Conservation (phyloP, 2,329 filamentous ascomycete species). For the Aspergillus pseudoterreus region DNA sequence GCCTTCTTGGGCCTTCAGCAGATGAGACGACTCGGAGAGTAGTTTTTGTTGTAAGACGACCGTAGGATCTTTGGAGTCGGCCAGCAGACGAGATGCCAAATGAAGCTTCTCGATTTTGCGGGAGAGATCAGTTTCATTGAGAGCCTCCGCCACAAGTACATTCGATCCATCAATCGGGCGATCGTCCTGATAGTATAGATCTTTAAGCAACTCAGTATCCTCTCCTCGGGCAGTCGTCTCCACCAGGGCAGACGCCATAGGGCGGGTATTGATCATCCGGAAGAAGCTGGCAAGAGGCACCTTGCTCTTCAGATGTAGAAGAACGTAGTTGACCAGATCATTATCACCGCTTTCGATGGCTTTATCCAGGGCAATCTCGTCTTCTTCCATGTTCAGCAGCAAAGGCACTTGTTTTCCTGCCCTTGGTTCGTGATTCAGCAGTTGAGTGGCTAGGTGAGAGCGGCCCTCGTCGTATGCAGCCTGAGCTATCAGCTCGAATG, state of each 20-base stretch:
- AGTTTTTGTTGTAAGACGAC: constrained; percentile 64
- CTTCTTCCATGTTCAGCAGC: constrained; percentile 90
- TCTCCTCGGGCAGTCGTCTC: constrained; percentile 78
- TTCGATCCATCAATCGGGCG: constrained; percentile 82
- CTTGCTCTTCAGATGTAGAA: constrained; percentile 84
- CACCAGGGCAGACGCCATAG: constrained; percentile 82
- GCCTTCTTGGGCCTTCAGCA: constrained; percentile 80
- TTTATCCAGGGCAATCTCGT: constrained; percentile 91
- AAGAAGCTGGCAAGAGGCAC: constrained; percentile 89
- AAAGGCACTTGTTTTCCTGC: constrained; percentile 95
- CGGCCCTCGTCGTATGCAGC: constrained; percentile 94
- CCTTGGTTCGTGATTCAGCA: constrained; percentile 89
- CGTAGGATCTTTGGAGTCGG: constrained; percentile 74
- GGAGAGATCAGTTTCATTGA: constrained; percentile 66
- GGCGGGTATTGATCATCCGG: constrained; percentile 79
- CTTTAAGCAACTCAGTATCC: constrained; percentile 80
- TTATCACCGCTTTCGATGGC: constrained; percentile 94
- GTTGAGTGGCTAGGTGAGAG: constrained; percentile 78
- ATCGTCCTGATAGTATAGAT: constrained; percentile 97
- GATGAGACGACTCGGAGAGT: constrained; percentile 72
- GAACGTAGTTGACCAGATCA: constrained; percentile 84
- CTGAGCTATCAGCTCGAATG: constrained; percentile 89
- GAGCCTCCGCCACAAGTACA: constrained; percentile 79
- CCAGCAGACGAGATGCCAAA: constrained; percentile 76
- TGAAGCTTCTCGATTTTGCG: constrained; percentile 80